A percentile compares a stretch with the other conserved stretches of the same genome.
Conservation (phyloP, 768 basidiomycete genomes). For the Hortiboletus flavorubellus region DNA sequence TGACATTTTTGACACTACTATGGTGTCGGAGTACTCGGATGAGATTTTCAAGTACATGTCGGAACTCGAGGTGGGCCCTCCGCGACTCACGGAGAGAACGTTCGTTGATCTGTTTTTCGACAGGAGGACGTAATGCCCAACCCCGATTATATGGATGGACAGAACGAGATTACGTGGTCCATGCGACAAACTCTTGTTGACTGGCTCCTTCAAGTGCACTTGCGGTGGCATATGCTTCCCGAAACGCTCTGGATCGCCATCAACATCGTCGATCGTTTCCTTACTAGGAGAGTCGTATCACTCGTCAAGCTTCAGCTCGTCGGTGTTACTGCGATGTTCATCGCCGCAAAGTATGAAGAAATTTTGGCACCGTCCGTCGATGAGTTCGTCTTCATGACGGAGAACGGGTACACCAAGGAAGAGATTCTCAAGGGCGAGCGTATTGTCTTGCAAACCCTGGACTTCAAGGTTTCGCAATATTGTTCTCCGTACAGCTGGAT, state of each 20-base stretch:
- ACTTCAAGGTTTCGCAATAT: constrained; percentile 94
- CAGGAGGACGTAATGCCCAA: constrained; percentile 88
- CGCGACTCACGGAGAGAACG: neutral
- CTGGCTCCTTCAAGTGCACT: constrained; percentile 97
- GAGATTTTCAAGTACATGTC: constrained; percentile 98
- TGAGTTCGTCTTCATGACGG: constrained; percentile 99
- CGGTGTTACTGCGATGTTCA: constrained; percentile 98
- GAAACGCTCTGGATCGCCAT: constrained; percentile 99
- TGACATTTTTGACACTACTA: constrained; percentile 73
- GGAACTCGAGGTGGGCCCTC: constrained; percentile 73
- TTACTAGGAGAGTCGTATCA: constrained; percentile 84
- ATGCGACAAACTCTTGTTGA: constrained; percentile 98
- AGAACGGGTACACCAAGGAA: constrained; percentile 89
- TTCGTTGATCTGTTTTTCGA: constrained; percentile 21
- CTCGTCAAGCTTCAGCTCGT: constrained; percentile 93
- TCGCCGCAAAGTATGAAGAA: constrained; percentile 99
- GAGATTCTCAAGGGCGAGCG: constrained; percentile 98
- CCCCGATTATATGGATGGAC: constrained; percentile 89
- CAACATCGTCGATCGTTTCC: constrained; percentile 93
- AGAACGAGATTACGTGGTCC: constrained; percentile 87
- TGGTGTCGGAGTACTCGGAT: constrained; percentile 99
- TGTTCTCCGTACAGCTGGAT: constrained; percentile 99
- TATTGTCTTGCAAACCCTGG: constrained; percentile 91
- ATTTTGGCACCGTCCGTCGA: constrained; percentile 95
- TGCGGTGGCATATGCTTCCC: constrained; percentile 98